Percentiles rank a stretch among this genome's conserved stretches.
These are phyloP conservation scores for Camillea tinctor DNA, from an alignment of 2,329 filamentous ascomycete genomes.

Conservation along the genomic window DNA sequence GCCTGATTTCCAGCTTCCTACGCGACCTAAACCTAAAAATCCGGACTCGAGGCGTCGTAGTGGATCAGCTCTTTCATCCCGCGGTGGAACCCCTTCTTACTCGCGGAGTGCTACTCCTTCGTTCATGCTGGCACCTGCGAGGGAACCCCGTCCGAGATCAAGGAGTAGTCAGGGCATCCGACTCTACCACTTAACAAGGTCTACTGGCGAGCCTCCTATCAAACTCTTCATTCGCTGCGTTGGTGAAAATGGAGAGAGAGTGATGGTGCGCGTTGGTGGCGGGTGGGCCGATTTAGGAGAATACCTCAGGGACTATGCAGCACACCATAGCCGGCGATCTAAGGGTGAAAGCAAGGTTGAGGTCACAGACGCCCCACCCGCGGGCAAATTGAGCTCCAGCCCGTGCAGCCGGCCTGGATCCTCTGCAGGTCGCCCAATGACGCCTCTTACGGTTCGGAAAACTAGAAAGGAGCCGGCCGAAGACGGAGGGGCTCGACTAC, in stretches of 20 bases:
- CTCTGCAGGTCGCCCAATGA: constrained; percentile 38
- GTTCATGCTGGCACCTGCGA: constrained; percentile 66
- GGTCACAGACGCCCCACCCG: constrained; percentile 49
- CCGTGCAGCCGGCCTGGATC: constrained; percentile 42
- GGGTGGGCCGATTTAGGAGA: constrained; percentile 98
- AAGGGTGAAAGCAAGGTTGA: constrained; percentile 55
- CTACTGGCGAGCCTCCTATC: constrained; percentile 81
- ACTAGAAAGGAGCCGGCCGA: constrained; percentile 47
- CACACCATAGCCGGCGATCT: constrained; percentile 80
- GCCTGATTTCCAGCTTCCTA: constrained; percentile 52
- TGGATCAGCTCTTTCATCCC: constrained; percentile 47
- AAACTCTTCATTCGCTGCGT: constrained; percentile 94
- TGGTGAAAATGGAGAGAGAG: constrained; percentile 83
- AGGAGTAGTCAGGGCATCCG: constrained; percentile 71
- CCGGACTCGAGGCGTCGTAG: constrained; percentile 48
- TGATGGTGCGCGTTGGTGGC: constrained; percentile 97
- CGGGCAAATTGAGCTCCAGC: constrained; percentile 38
- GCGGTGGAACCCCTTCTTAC: constrained; percentile 28
- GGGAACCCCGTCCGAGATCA: constrained; percentile 49
- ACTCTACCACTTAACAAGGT: constrained; percentile 85
- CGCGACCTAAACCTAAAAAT: constrained; percentile 43
- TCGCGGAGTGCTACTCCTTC: constrained; percentile 56
- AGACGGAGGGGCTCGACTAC: constrained; percentile 32
- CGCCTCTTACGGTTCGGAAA: constrained; percentile 55
- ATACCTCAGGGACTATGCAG: constrained; percentile 89